Conservation (phyloP, 2,329 filamentous ascomycete species). For the Trichoderma simmonsii region DNA sequence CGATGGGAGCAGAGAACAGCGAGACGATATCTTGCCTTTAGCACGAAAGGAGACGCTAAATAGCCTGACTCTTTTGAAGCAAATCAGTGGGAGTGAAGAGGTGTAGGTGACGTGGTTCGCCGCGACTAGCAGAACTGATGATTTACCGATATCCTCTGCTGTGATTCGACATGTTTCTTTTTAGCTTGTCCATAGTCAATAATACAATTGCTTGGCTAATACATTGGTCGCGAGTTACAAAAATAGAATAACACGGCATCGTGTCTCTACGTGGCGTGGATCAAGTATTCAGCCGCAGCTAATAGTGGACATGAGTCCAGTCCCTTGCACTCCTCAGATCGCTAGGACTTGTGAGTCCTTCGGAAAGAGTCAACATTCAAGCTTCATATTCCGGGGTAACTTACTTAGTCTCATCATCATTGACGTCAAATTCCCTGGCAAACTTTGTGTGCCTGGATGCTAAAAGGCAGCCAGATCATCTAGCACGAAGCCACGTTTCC, state of each 20-base stretch:
- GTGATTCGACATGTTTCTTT: background rate
- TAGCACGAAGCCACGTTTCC: slow-evolving; percentile 4
- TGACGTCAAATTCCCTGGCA: background rate
- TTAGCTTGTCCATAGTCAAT: background rate
- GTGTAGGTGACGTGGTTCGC: background rate
- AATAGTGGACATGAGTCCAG: background rate
- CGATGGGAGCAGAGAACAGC: background rate
- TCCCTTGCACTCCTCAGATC: background rate
- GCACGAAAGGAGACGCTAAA: background rate
- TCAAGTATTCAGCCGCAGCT: background rate
- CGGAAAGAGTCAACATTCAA: background rate
- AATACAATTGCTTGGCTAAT: background rate
- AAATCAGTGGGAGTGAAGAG: background rate
- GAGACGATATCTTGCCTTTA: background rate
- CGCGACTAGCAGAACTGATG: background rate
- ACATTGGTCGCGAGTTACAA: background rate
- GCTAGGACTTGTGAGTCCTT: background rate
- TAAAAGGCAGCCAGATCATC: background rate
- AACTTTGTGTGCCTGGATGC: background rate
- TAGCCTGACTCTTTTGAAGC: background rate
- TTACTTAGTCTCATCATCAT: background rate
- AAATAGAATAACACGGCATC: background rate
- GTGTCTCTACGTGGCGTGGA: background rate
- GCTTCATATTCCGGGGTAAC: background rate
- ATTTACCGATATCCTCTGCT: background rate